A percentile compares a stretch with the other conserved stretches of the same genome.
Evolutionary conservation across 2,329 filamentous ascomycete species (phyloP).

Genomic region (Scleromitrula shiraiana): DNA sequence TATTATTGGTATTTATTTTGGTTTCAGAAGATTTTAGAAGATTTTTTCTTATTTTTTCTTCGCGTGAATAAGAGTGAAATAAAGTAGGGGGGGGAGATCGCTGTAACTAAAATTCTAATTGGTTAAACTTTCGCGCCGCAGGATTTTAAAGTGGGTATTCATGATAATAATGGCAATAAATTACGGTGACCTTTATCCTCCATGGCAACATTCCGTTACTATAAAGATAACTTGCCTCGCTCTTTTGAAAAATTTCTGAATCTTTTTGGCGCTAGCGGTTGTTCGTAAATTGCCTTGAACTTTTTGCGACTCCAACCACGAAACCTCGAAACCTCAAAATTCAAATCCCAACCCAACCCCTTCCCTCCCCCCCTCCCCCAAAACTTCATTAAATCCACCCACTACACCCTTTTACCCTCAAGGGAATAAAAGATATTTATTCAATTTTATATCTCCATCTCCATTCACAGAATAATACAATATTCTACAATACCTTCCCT

Average conservation of each 20-base stretch:
- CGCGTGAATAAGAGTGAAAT: too few relatives aligned
- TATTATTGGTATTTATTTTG: too few relatives aligned
- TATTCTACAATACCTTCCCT: too few relatives aligned
- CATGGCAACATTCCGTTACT: background rate
- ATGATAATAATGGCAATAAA: too few relatives aligned
- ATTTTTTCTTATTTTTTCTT: too few relatives aligned
- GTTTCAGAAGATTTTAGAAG: slow-evolving; percentile 1
- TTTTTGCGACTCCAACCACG: slow-evolving; percentile 5
- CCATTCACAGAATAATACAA: too few relatives aligned
- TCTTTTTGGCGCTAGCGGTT: slow-evolving; percentile 1
- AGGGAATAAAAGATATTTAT: too few relatives aligned
- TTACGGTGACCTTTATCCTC: background rate
- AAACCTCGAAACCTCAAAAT: background rate
- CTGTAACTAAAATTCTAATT: slow-evolving; percentile 1
- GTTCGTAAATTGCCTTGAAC: slow-evolving; percentile 5
- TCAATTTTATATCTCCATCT: too few relatives aligned
- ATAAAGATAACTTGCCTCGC: slow-evolving; percentile 2
- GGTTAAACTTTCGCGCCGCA: slow-evolving; percentile 1
- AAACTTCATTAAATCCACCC: background rate
- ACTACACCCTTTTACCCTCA: too few relatives aligned
- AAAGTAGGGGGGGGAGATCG: slow-evolving; percentile 2
- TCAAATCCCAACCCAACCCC: background rate
- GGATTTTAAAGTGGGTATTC: slow-evolving; percentile 5
- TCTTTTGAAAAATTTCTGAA: background rate
- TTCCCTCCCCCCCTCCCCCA: background rate